Evolutionary conservation across 2,329 filamentous ascomycete genomes (phyloP).

Genomic region (Sclerotinia minor): DNA sequence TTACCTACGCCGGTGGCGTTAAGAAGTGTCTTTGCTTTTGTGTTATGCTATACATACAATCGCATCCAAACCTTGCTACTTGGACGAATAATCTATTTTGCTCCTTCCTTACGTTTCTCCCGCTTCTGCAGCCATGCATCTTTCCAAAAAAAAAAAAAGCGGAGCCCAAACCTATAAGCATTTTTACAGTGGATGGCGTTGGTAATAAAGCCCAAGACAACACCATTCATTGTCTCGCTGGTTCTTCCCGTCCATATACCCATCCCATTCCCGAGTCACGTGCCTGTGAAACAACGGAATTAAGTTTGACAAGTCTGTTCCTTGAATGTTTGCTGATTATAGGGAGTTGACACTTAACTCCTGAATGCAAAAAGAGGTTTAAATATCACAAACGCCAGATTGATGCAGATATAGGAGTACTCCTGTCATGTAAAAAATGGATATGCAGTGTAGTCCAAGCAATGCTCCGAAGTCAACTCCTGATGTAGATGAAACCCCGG

Average conservation of each 20-base stretch:
- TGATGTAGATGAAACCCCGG: neutral
- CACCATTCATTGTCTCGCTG: neutral
- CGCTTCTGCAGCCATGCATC: neutral
- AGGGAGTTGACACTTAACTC: slow-evolving; percentile 11
- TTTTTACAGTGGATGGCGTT: neutral
- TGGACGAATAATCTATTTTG: neutral
- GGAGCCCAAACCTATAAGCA: neutral
- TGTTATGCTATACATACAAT: neutral
- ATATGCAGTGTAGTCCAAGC: slow-evolving; percentile 7
- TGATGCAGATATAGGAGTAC: slow-evolving; percentile 4
- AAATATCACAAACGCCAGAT: slow-evolving; percentile 7
- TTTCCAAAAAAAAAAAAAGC: neutral
- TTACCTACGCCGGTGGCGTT: neutral
- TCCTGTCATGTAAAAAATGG: neutral
- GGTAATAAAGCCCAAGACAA: neutral
- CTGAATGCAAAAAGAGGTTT: neutral
- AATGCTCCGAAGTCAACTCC: slow-evolving; percentile 21
- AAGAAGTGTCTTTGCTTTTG: neutral
- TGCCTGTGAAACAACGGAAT: neutral
- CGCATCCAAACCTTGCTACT: neutral
- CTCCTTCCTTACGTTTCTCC: neutral
- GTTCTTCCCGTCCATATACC: neutral
- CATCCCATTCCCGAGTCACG: neutral
- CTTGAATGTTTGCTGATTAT: slow-evolving; percentile 18
- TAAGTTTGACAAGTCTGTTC: slow-evolving; percentile 16